phyloP scores from a whole-genome alignment of 78 protist genomes.

The Tieghemostelium lacteum region DNA sequence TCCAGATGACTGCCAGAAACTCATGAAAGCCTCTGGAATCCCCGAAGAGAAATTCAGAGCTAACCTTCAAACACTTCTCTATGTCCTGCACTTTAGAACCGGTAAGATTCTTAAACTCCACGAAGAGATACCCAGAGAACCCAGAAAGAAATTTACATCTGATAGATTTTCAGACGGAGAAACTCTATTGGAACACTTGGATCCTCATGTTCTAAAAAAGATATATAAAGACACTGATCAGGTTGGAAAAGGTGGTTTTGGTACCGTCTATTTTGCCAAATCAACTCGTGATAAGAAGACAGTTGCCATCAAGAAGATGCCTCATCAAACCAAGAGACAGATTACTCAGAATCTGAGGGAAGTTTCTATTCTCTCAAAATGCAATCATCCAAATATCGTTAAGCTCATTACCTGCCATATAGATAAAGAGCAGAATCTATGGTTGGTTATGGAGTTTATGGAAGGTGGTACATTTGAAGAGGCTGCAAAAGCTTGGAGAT shows the following conservation, averaged over 20 bases:
- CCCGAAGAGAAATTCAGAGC: conserved; percentile 48
- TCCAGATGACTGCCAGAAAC: conserved; percentile 62
- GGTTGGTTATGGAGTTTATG: conserved; percentile 83
- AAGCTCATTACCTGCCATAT: conserved; percentile 50
- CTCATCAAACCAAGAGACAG: conserved; percentile 67
- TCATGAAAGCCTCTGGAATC: conserved; percentile 30
- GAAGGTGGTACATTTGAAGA: conserved; percentile 84
- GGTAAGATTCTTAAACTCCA: conserved; percentile 33
- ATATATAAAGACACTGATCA: conserved; percentile 7
- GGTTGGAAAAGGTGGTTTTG: conserved; percentile 82
- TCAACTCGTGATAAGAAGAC: conserved; percentile 36
- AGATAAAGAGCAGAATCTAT: conserved; percentile 64
- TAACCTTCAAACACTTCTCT: conserved; percentile 24
- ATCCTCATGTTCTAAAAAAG: conserved; percentile 27
- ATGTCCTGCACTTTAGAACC: conserved; percentile 58
- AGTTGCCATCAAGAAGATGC: conserved; percentile 79
- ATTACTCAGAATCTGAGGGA: conserved; percentile 57
- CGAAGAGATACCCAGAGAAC: conserved; percentile 53
- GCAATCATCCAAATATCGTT: conserved; percentile 72
- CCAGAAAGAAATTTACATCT: conserved; percentile 56
- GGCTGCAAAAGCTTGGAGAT: conserved; percentile 75
- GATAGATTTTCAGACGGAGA: conserved; percentile 70
- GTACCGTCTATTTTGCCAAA: conserved; percentile 43
- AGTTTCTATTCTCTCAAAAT: conserved; percentile 55
- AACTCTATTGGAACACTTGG: conserved; percentile 26